These are phyloP conservation scores for Rhynchosporium graminicola DNA, from an alignment of 2,329 filamentous ascomycete genomes.

Conservation along the genomic window DNA sequence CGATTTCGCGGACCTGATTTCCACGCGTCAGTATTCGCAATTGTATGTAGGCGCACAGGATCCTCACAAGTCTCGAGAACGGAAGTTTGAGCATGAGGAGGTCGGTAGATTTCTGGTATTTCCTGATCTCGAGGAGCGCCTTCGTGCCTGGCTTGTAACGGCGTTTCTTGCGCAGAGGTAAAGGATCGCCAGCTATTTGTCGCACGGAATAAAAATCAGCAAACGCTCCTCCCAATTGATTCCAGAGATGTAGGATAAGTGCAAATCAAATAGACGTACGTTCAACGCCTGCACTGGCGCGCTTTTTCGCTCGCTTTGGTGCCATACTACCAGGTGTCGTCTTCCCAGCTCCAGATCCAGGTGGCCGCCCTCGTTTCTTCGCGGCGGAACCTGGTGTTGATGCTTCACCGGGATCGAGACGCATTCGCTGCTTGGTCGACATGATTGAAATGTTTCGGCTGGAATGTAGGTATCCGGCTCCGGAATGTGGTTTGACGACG, in stretches of 20 bases:
- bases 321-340: conserved; percentile 19
- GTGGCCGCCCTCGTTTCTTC: conserved; percentile 17
- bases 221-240: background rate
- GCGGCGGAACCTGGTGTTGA: conserved; percentile 23
- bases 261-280: conserved; percentile 16
- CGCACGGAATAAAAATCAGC: background rate
- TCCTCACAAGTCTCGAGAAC: conserved; percentile 69
- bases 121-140: conserved; percentile 87
- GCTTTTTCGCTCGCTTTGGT: conserved; percentile 20
- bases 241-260: background rate
- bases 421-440: conserved; percentile 20
- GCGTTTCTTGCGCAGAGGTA: conserved; percentile 61
- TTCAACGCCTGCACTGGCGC: conserved; percentile 18
- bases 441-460: background rate
- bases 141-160: conserved; percentile 79
- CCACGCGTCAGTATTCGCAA: background rate
- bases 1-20: conserved; percentile 69
- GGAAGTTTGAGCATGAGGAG: conserved; percentile 80
- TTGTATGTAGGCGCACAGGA: conserved; percentile 27
- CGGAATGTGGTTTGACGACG: background rate
- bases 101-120: conserved; percentile 87
- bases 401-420: conserved; percentile 11
- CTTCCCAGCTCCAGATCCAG: conserved; percentile 11
- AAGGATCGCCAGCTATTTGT: conserved; percentile 67
- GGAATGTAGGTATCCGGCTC: conserved; percentile 1